These are phyloP conservation scores for Ascochyta viciae-villosae DNA, from an alignment of 2,329 filamentous ascomycete genomes.

Conservation along the genomic window DNA sequence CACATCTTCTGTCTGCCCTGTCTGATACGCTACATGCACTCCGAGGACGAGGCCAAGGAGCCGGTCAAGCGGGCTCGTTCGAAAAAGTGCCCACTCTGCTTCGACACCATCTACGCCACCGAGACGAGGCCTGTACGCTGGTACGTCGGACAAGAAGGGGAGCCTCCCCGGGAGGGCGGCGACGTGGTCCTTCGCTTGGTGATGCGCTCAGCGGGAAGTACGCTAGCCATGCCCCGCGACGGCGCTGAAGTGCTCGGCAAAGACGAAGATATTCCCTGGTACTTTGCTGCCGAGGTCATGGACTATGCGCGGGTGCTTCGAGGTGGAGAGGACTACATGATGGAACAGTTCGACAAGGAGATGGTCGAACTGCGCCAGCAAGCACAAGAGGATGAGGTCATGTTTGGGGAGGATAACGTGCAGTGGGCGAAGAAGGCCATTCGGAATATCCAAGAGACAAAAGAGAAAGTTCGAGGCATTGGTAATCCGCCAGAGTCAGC, in stretches of 20 bases:
- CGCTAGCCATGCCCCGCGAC: conserved; percentile 85
- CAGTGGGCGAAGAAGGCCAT: conserved; percentile 91
- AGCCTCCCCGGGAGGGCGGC: conserved; percentile 79
- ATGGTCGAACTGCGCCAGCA: conserved; percentile 76
- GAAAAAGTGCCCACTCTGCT: conserved; percentile 97
- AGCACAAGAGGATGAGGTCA: conserved; percentile 85
- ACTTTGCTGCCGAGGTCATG: conserved; percentile 89
- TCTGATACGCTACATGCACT: conserved; percentile 94
- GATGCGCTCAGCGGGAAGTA: conserved; percentile 79
- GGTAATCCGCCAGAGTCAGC: conserved; percentile 67
- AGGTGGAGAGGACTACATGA: conserved; percentile 88
- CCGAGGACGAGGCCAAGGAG: conserved; percentile 68
- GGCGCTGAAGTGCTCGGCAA: conserved; percentile 73
- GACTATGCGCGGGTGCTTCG: conserved; percentile 98
- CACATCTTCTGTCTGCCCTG: conserved; percentile 97
- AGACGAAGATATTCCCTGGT: conserved; percentile 87
- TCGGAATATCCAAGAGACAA: conserved; percentile 73
- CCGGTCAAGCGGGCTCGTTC: conserved; percentile 76
- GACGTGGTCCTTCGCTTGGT: conserved; percentile 91
- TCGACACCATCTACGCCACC: conserved; percentile 89
- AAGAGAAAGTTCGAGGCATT: conserved; percentile 74
- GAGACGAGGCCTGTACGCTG: conserved; percentile 90
- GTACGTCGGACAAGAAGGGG: conserved; percentile 86
- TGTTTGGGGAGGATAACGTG: conserved; percentile 86
- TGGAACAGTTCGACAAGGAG: conserved; percentile 78